Conservation (phyloP, 2,329 filamentous ascomycete species). For the Apiospora rasikravindrae region DNA sequence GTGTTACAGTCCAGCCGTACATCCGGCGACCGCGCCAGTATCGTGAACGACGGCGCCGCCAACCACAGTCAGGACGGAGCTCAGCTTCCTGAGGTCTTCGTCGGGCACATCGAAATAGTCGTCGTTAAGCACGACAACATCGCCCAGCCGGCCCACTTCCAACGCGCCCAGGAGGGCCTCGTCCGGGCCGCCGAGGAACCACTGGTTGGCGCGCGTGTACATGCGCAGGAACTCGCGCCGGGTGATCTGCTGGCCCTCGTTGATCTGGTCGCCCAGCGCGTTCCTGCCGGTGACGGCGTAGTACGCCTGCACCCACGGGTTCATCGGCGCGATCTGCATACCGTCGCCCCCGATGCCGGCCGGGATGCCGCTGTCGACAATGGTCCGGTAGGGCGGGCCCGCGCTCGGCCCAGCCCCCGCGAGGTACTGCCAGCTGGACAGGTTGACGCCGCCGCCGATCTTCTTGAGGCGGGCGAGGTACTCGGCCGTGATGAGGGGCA, state of each 20-base stretch:
- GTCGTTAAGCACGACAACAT: slow-evolving; percentile 34
- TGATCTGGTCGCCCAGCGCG: slow-evolving; percentile 33
- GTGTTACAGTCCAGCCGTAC: not conserved
- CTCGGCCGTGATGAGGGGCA: slow-evolving; percentile 34
- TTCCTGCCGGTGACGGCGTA: slow-evolving; percentile 37
- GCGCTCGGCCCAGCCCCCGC: slow-evolving; percentile 30
- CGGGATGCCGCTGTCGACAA: slow-evolving; percentile 36
- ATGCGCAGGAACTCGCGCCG: slow-evolving; percentile 31
- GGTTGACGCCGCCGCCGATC: slow-evolving; percentile 36
- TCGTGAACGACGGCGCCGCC: slow-evolving; percentile 34
- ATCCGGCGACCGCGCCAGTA: not conserved
- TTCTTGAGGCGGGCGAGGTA: slow-evolving; percentile 33
- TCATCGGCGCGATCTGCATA: slow-evolving; percentile 38
- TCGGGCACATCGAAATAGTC: slow-evolving; percentile 35
- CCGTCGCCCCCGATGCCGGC: slow-evolving; percentile 36
- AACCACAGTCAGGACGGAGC: slow-evolving; percentile 36
- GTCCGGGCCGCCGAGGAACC: slow-evolving; percentile 36
- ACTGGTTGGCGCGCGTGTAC: slow-evolving; percentile 36
- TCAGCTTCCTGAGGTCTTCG: slow-evolving; percentile 32
- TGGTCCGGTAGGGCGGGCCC: slow-evolving; percentile 37
- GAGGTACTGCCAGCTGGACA: slow-evolving; percentile 36
- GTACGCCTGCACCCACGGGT: slow-evolving; percentile 37
- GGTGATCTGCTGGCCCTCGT: slow-evolving; percentile 32
- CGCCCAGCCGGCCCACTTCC: slow-evolving; percentile 34
- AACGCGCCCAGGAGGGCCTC: slow-evolving; percentile 32